phyloP scores from a whole-genome alignment of 1,139 yeast genomes.

The Lodderomyces jiufengensis region DNA sequence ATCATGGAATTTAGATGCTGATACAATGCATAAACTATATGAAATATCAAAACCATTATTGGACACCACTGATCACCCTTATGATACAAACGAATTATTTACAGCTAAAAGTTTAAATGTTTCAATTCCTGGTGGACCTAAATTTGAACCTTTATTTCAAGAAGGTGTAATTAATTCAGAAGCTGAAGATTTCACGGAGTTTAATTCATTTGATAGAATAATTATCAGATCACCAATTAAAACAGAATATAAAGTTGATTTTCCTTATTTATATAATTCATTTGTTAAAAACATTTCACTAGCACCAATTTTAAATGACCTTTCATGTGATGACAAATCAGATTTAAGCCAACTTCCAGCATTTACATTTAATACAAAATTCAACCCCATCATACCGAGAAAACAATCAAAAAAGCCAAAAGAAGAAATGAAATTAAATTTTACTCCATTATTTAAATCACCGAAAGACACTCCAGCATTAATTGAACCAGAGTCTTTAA shows the following conservation, averaged over 20 bases:
- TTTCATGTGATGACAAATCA: conserved; percentile 42
- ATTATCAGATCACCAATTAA: conserved; percentile 73
- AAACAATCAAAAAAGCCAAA: conserved; percentile 15
- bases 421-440: conserved; percentile 31
- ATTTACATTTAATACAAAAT: conserved; percentile 50
- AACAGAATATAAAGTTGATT: conserved; percentile 84
- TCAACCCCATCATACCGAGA: conserved; percentile 54
- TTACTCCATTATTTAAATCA: conserved; percentile 40
- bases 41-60: conserved; percentile 68
- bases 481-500: conserved; percentile 39
- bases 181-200: conserved; percentile 80
- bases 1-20: conserved; percentile 63
- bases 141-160: conserved; percentile 83
- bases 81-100: conserved; percentile 72
- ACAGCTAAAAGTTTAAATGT: conserved; percentile 89
- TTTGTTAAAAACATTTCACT: conserved; percentile 62
- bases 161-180: conserved; percentile 55
- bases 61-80: conserved; percentile 60
- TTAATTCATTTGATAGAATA: conserved; percentile 82
- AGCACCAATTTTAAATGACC: conserved; percentile 30
- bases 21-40: conserved; percentile 63
- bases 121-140: conserved; percentile 94
- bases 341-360: conserved; percentile 34
- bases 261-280: conserved; percentile 80
- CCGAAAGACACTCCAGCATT: conserved; percentile 3